phyloP scores from a whole-genome alignment of 1,284 basidiomycete species.

The Heterobasidion occidentale region DNA sequence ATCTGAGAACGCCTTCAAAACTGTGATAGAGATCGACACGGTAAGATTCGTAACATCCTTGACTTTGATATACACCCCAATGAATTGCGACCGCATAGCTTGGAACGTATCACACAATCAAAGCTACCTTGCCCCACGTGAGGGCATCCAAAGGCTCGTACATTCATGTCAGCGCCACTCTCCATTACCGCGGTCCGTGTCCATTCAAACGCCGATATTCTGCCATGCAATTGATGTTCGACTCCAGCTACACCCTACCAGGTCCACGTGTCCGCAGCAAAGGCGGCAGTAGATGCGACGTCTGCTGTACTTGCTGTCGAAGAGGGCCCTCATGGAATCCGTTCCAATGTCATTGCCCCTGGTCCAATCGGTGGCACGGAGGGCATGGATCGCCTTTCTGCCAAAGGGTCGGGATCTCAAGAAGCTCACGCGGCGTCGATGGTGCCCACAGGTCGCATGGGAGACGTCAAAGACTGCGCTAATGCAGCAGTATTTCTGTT shows the following conservation, averaged over 20 bases:
- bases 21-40: constrained; percentile 92
- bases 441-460: constrained; percentile 59
- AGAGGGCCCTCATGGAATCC: constrained; percentile 90
- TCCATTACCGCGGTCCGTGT: constrained; percentile 75
- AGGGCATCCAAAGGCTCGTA: constrained; percentile 75
- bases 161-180: constrained; percentile 85
- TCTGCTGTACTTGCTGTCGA: constrained; percentile 84
- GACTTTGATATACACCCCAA: neutral
- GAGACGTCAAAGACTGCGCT: constrained; percentile 69
- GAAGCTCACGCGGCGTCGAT: constrained; percentile 6
- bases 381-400: constrained; percentile 70
- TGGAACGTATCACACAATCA: constrained; percentile 92
- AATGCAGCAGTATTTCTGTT: constrained; percentile 84
- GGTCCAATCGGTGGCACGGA: constrained; percentile 84
- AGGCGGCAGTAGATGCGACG: constrained; percentile 89
- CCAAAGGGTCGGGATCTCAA: constrained; percentile 23
- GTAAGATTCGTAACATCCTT: constrained; percentile 26
- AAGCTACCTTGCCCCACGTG: constrained; percentile 76
- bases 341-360: constrained; percentile 89
- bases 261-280: constrained; percentile 90
- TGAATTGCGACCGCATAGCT: constrained; percentile 37
- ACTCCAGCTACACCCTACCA: constrained; percentile 76
- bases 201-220: neutral
- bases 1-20: constrained; percentile 85
- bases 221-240: neutral